Evolutionary conservation across 257 asterid species (phyloP), one percentile per base, ranked within the genome.

Genomic region (Anisodus acutangulus): DNA sequence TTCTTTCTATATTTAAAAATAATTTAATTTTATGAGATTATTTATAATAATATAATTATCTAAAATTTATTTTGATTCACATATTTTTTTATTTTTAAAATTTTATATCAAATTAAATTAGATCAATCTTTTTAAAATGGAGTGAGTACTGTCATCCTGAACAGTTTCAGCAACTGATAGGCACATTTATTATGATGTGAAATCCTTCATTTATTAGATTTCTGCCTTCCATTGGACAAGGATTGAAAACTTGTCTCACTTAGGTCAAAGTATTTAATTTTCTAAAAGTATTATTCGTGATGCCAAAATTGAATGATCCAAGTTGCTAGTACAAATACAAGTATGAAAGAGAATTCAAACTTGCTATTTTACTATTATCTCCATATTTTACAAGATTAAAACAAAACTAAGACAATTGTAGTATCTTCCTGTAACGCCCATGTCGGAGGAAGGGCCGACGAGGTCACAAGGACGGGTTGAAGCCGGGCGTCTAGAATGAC

Each of bases 171-270:
- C 6, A 49, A 49, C 45, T 76, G 45, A 26, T 51, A 22, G 62
- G 3, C 41, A 49, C 62, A 51, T 76, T 76, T 76, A 51, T 49
- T 51, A 22, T 51, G 63, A 76, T 51, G 81, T 76, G 63, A 76
- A 22, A 13, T 51, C 60, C 35, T 72, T 43, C 11, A 74, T 74
- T 69, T 74, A 51, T 26, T 51, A 53, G 63, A 26, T 26, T 74
- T 74, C 31, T 22, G 72, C 43, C 47, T 16, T 80, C 49, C 16
- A 5, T 55, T 49, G n/a, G n/a, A 68, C 69, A 13, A 11, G 31
- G 57, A 19, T 26, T 8, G 8, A 31, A 26, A 72, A 63, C 62
- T 54, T 64, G 69, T 71, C 80, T 45, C 41, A n/a, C 58, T 17
- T 71, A n/a, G 83, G 19, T 60, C 9, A 51, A 39, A 31, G 4